Evolutionary conservation across 768 basidiomycete genomes (phyloP).

Genomic region (Rhodotorula babjevae): DNA sequence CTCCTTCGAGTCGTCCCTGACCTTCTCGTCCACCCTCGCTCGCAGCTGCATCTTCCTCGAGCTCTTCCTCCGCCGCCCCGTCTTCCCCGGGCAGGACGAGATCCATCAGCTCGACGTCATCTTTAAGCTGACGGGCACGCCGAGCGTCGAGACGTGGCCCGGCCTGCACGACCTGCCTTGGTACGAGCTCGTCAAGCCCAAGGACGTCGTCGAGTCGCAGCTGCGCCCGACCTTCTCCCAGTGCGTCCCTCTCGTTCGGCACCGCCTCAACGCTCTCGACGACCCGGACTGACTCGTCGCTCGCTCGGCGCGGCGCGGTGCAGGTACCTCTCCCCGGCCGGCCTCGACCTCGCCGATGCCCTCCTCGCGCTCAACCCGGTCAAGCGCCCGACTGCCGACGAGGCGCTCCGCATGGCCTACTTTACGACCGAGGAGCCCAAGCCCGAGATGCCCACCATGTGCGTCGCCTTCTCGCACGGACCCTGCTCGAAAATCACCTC

Average conservation of each 20-base stretch:
- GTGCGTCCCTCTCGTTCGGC: constrained; percentile 49
- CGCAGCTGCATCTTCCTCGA: constrained; percentile 96
- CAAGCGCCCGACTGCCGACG: constrained; percentile 66
- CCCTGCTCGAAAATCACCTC: background rate
- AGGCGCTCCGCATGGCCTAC: constrained; percentile 77
- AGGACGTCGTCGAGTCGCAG: constrained; percentile 62
- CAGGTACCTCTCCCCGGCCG: constrained; percentile 75
- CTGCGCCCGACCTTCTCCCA: constrained; percentile 82
- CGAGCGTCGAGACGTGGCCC: constrained; percentile 60
- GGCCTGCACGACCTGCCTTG: constrained; percentile 79
- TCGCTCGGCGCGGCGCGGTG: background rate
- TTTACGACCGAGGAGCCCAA: constrained; percentile 74
- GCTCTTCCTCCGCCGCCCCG: constrained; percentile 85
- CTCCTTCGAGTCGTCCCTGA: too few relatives aligned
- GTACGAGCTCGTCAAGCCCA: constrained; percentile 97
- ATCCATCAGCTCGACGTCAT: constrained; percentile 94
- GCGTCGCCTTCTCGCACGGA: background rate
- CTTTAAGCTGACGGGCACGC: constrained; percentile 85
- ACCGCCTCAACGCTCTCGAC: background rate
- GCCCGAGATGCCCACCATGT: constrained; percentile 73
- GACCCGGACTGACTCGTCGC: too few relatives aligned
- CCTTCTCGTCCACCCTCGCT: background rate
- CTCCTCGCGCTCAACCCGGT: constrained; percentile 76
- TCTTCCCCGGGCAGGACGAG: constrained; percentile 98
- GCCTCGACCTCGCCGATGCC: constrained; percentile 77